Evolutionary conservation across 192 early-diverging fungal species (phyloP).

Genomic region (Thamnidium elegans): DNA sequence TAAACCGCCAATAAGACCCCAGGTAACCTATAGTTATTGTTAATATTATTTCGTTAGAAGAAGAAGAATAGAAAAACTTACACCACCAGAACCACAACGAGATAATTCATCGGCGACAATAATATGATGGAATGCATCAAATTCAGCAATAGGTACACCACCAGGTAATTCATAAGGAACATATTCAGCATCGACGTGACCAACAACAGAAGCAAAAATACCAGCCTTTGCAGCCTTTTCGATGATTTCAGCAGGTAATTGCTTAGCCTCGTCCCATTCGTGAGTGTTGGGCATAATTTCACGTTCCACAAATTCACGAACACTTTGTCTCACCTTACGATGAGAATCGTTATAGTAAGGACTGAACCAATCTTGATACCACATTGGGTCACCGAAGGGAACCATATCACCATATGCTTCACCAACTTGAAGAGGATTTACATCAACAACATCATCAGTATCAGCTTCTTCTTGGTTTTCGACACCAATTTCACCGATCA

Average conservation of each 20-base stretch:
- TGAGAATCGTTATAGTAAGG: slow-evolving; percentile 82
- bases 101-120: slow-evolving; percentile 79
- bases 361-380: slow-evolving; percentile 58
- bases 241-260: slow-evolving; percentile 68
- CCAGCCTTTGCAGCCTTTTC: slow-evolving; percentile 70
- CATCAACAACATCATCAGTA: slow-evolving; percentile 30
- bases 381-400: slow-evolving; percentile 78
- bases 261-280: slow-evolving; percentile 82
- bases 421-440: slow-evolving; percentile 38
- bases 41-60: background rate
- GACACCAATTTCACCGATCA: slow-evolving; percentile 60
- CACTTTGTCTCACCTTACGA: slow-evolving; percentile 50
- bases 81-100: slow-evolving; percentile 78
- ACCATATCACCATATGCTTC: slow-evolving; percentile 72
- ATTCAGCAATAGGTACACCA: slow-evolving; percentile 51
- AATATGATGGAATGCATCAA: slow-evolving; percentile 68
- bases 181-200: slow-evolving; percentile 37
- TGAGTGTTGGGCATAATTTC: slow-evolving; percentile 71
- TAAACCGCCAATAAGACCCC: slow-evolving; percentile 40
- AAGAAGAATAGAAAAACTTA: slow-evolving; percentile 17
- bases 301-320: slow-evolving; percentile 72
- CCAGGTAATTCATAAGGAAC: slow-evolving; percentile 39
- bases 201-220: slow-evolving; percentile 61
- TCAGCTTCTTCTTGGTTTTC: slow-evolving; percentile 26
- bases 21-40: slow-evolving; percentile 5